Evolutionary conservation across 768 basidiomycete species (phyloP).

Genomic region (Leccinum subtestaceum): DNA sequence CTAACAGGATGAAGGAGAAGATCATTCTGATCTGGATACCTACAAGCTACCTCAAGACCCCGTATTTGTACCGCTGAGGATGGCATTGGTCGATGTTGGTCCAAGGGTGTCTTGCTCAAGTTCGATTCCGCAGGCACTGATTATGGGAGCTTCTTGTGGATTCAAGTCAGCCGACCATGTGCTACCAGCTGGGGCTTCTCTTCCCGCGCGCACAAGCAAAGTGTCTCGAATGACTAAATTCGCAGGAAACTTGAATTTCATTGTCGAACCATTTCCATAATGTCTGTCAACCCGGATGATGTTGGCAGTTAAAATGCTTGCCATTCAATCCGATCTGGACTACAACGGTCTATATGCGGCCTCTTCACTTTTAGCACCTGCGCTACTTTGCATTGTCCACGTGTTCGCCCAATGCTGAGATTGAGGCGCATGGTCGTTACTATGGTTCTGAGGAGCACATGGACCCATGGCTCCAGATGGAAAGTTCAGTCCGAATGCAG

Average conservation of each 20-base stretch:
- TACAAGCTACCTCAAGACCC: not conserved
- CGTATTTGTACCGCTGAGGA: constrained; percentile 17
- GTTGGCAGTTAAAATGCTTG: constrained; percentile 6
- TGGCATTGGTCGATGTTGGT: too few relatives aligned
- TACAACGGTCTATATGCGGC: constrained; percentile 31
- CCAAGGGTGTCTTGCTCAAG: not conserved
- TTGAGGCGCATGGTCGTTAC: constrained; percentile 10
- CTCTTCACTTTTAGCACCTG: constrained; percentile 24
- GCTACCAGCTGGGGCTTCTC: not conserved
- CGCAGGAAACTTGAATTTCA: not conserved
- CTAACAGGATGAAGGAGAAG: constrained; percentile 20
- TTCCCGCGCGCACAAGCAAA: not conserved
- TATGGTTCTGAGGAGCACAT: constrained; percentile 16
- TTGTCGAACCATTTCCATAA: not conserved
- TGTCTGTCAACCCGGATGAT: constrained; percentile 1
- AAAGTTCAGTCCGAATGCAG: constrained; percentile 53
- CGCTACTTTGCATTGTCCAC: constrained; percentile 36
- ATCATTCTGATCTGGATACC: constrained; percentile 1
- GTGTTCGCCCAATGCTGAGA: constrained; percentile 35
- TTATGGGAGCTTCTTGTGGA: not conserved
- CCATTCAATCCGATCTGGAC: constrained; percentile 15
- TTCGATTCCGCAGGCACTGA: not conserved
- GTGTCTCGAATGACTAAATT: not conserved
- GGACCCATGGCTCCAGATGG: constrained; percentile 23
- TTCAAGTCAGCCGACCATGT: not conserved